A percentile compares a stretch with the other conserved stretches of the same genome.
Conservation (phyloP, 2,329 filamentous ascomycete species). For the Colletotrichum australisinense region DNA sequence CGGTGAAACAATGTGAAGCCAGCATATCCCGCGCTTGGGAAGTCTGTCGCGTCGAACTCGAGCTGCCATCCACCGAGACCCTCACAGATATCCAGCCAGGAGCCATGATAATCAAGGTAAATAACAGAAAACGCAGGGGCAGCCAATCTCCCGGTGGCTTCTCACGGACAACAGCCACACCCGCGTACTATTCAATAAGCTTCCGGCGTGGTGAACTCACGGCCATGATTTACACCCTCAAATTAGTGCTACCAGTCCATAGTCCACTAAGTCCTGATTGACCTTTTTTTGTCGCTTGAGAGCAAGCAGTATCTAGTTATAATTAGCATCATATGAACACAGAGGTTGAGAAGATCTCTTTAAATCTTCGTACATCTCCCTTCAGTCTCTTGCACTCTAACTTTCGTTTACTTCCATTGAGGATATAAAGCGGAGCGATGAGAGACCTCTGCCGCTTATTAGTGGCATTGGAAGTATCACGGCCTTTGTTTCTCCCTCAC, state of each 20-base stretch:
- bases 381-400: too few species aligned
- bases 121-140: background rate
- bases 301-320: background rate
- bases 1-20: conserved; percentile 30
- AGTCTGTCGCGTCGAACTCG: background rate
- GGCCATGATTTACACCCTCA: background rate
- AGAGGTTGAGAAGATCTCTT: too few species aligned
- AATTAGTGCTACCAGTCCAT: background rate
- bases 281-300: background rate
- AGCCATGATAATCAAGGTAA: background rate
- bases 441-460: too few species aligned
- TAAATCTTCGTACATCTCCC: too few species aligned
- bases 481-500: background rate
- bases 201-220: background rate
- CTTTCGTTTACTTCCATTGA: too few species aligned
- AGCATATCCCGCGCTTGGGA: conserved; percentile 3
- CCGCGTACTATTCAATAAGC: background rate
- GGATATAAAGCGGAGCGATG: too few species aligned
- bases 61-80: background rate
- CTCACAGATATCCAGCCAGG: background rate
- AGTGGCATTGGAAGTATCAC: too few species aligned
- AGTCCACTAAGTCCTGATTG: background rate
- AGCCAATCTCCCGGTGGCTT: background rate
- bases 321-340: background rate
- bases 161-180: background rate